Evolutionary conservation across 345 rosid genomes (phyloP).

Genomic region (Murraya koenigii): DNA sequence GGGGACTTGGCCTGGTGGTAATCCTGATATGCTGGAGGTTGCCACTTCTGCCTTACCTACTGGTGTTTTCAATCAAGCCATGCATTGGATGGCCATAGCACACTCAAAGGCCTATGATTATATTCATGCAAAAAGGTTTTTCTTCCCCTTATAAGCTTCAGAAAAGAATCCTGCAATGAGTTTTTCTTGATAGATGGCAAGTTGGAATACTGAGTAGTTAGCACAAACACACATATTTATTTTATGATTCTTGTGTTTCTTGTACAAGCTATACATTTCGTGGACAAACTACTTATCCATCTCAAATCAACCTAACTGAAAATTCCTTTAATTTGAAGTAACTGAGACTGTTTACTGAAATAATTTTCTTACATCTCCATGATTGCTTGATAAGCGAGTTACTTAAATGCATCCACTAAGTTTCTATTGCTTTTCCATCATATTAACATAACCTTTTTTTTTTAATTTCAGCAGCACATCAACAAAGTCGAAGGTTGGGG

Average conservation of each 20-base stretch:
- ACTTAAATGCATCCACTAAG: not conserved
- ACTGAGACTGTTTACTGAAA: not conserved
- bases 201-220: conserved; percentile 3
- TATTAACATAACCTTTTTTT: not conserved
- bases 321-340: not conserved
- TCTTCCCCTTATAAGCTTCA: conserved; percentile 2
- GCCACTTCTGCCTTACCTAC: conserved; percentile 87
- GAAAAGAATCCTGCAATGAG: not conserved
- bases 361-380: not conserved
- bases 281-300: not conserved
- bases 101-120: conserved; percentile 80
- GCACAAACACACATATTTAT: not conserved
- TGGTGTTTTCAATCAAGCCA: conserved; percentile 77
- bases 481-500: conserved; percentile 55
- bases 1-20: conserved; percentile 98
- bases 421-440: not conserved
- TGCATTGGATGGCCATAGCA: conserved; percentile 88
- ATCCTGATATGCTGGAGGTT: conserved; percentile 86
- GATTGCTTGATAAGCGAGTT: not conserved
- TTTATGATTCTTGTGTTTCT: not conserved
- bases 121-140: conserved; percentile 65
- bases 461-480: conserved; percentile 25
- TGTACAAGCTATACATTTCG: not conserved
- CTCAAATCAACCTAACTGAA: not conserved
- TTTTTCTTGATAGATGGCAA: not conserved